Evolutionary conservation across 768 basidiomycete species (phyloP).

Genomic region (Amanita fuliginea): DNA sequence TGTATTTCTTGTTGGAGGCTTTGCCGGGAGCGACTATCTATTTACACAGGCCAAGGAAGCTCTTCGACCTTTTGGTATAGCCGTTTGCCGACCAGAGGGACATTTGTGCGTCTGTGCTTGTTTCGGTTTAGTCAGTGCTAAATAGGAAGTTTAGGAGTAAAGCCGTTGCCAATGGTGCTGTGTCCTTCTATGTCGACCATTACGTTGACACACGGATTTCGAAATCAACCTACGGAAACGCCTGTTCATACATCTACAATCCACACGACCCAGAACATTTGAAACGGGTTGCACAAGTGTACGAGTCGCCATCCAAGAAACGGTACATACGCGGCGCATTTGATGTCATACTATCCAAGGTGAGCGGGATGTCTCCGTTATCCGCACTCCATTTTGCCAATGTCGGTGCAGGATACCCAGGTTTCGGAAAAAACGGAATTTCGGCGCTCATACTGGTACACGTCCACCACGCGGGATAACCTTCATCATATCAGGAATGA

Average conservation of each 20-base stretch:
- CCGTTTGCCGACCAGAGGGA: conserved; percentile 27
- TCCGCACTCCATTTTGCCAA: background rate
- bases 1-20: conserved; percentile 32
- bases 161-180: conserved; percentile 12
- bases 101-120: conserved; percentile 23
- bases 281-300: background rate
- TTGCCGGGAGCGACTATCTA: conserved; percentile 34
- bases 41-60: conserved; percentile 20
- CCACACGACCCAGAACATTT: conserved; percentile 9
- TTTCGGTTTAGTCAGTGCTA: background rate
- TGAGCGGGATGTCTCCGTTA: background rate
- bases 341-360: conserved; percentile 16
- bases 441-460: conserved; percentile 10
- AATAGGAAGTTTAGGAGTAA: conserved; percentile 8
- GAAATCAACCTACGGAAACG: conserved; percentile 8
- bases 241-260: conserved; percentile 9
- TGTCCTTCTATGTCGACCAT: conserved; percentile 12
- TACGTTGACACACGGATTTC: conserved; percentile 10
- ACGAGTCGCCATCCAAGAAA: conserved; percentile 6
- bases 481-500: conserved; percentile 7
- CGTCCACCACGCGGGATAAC: conserved; percentile 1
- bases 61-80: conserved; percentile 19
- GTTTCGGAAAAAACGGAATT: conserved; percentile 17
- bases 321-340: conserved; percentile 12
- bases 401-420: conserved; percentile 22